Base-by-base conservation (phyloP, 2,329 filamentous ascomycete species). In the Diaporthe sp. region DNA sequence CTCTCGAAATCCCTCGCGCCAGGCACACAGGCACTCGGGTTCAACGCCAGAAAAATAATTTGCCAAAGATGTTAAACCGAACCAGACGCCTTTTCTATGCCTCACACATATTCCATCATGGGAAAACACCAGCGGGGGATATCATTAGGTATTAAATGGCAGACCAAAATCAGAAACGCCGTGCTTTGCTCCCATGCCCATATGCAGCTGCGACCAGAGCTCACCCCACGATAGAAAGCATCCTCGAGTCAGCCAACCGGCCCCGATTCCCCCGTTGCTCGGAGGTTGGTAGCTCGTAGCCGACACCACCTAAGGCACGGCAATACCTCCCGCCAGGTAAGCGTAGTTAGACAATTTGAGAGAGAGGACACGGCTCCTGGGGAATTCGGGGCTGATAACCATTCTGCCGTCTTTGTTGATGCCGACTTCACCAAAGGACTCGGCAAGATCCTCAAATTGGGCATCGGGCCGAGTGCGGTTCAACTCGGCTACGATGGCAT, bases 401-500 rank as follows among this genome's bases (percentile, higher is more conserved):
- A 91, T 85, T 71, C 88, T 85, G 15, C 89, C 90, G 71, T 92
- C 89, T 79, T 92, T 92, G 79, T 87, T 88, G 77, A 89, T 87
- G 19, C 87, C 85, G 13, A 91, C 85, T 76, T 90, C 89, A 57
- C 90, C 90, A 75, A 94, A 92, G 2, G 87, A 90, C 71, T 94
- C 92, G 17, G 88, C 86, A 72, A 94, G 86, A 77, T 93, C 89
- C 57, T 89, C 85, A 78, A 92, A 95, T 1, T 85, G 83, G 4
- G 88, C 88, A 2, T 85, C 82, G 0, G 93, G 92, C 8, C 93
- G 88, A 17, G 89, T 87, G 50, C 86, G 85, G 42, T 87, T 85
- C 71, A 95, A 87, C 74, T 90, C 87, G 33, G 88, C 84, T 13
- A 95, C 84, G 60, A 95, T 94, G 10, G 85, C 81, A 12, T 93